A percentile compares a stretch with the other conserved stretches of the same genome.
These are phyloP conservation scores for Adansonia gregorii DNA, from an alignment of 441 rosid genomes.

Conservation along the genomic window DNA sequence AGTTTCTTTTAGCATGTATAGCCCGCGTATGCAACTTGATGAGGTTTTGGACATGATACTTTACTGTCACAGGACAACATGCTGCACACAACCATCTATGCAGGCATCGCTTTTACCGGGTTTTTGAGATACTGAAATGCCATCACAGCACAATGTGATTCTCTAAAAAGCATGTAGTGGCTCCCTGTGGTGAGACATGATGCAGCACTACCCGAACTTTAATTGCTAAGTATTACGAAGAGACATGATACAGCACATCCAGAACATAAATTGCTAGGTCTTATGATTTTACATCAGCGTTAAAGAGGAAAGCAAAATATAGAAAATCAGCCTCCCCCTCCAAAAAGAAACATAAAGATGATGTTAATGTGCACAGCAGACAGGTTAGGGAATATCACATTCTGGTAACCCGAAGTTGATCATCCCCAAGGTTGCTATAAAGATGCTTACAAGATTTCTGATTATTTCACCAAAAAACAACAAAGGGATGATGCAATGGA, in stretches of 20 bases:
- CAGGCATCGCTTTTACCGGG: background rate
- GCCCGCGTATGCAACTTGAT: conserved; percentile 12
- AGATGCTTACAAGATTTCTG: conserved; percentile 10
- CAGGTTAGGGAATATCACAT: background rate
- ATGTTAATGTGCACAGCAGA: background rate
- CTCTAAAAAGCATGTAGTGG: background rate
- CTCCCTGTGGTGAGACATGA: background rate
- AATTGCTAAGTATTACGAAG: too few species aligned
- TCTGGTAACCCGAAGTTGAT: background rate
- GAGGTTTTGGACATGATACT: background rate
- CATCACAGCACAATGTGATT: background rate
- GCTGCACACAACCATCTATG: background rate
- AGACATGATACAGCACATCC: background rate
- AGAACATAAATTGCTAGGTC: background rate
- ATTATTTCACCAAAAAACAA: conserved; percentile 19
- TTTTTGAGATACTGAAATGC: background rate
- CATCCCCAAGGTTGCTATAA: background rate
- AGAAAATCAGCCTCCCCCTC: background rate
- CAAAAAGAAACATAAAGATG: background rate
- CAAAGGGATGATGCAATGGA: conserved; percentile 13
- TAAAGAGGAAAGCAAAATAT: conserved; percentile 1
- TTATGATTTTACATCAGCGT: background rate
- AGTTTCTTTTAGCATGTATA: background rate
- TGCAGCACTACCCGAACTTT: too few species aligned
- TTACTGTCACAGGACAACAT: background rate